Base-by-base conservation (phyloP, 257 asterid genomes). In the Phtheirospermum japonicum region DNA sequence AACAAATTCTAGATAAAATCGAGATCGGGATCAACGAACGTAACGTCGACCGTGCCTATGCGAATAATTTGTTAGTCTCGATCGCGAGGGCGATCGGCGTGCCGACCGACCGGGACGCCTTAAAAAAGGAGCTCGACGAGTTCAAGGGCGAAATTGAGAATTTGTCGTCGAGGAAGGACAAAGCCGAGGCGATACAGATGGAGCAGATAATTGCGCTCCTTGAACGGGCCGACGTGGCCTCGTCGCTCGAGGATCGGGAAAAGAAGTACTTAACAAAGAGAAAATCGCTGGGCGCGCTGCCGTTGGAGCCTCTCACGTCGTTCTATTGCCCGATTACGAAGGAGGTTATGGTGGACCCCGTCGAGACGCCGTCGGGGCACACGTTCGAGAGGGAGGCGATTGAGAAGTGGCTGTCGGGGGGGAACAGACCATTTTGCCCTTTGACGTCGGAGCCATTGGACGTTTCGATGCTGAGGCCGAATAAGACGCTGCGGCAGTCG, bases 341-440 rank as follows among this genome's bases (percentile, higher is more conserved):
- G 53, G 86, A 82, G 37, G 89, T 82, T 55, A 85, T 85, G 93
- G 50, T 65, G 12, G 89, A 85, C 71, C 93, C 89, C 6, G 86
- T 82, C 23, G 93, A 85, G 72, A 75, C 86, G 48, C 86, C 89
- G 66, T 71, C 76, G 7, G 89, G 93, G 51, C 86, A 77, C 62
- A 82, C 89, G 0, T 82, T 71, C 9, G 93, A 85, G 75, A 76
- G 89, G 77, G 69, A 72, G 37, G 81, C 85, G 48, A 82, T 85
- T 45, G 86, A 76, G 75, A 82, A 73, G 79, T 85, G 87, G 86
- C 67, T 85, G 17, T 71, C 76, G 1, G 88, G 79, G 40, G 74
- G 64, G 9, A 64, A 67, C 9, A 46, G 39, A 39, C 68, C 70
- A 33, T 40, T 55, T n/a, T 84, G 86, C 66, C 93, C 93, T 34